A percentile compares a stretch with the other conserved stretches of the same genome.
Evolutionary conservation across 2,329 filamentous ascomycete genomes (phyloP).

Genomic region (Colletotrichum scovillei): DNA sequence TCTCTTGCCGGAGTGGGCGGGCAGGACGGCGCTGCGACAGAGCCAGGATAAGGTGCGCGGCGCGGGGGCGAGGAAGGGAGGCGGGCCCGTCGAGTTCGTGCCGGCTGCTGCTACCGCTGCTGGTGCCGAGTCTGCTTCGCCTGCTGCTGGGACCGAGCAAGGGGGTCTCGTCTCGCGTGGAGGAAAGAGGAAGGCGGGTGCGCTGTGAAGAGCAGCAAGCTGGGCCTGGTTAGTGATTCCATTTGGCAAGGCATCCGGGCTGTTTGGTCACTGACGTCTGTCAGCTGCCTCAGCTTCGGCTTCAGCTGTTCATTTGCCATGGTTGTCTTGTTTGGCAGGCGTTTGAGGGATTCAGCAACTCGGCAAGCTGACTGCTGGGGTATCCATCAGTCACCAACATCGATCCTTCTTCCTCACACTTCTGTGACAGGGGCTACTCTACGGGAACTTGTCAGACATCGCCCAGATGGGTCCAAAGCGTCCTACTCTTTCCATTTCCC

Average conservation of each 20-base stretch:
- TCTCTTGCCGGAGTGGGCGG: conserved; percentile 66
- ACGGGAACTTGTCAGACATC: background rate
- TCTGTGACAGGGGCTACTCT: background rate
- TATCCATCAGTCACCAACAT: background rate
- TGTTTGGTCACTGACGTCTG: background rate
- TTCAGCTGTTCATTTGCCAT: background rate
- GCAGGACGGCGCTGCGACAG: conserved; percentile 60
- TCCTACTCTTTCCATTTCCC: background rate
- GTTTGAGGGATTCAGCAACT: background rate
- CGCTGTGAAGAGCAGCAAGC: conserved; percentile 1
- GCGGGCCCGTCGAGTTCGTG: conserved; percentile 63
- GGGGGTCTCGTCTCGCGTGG: conserved; percentile 40
- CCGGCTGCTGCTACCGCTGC: conserved; percentile 39
- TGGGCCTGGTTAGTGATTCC: background rate
- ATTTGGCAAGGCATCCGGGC: background rate
- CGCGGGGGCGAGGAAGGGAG: conserved; percentile 55
- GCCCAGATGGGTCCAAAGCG: background rate
- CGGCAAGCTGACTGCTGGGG: background rate
- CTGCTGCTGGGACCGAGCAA: conserved; percentile 33
- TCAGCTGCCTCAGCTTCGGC: background rate
- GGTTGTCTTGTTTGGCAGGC: background rate
- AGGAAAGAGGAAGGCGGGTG: conserved; percentile 48
- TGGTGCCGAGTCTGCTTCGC: background rate
- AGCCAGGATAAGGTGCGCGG: conserved; percentile 58
- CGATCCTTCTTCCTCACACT: background rate